Evolutionary conservation across 129 eudicot genomes (phyloP), one percentile per base, ranked within the genome.

Genomic region (Arctium lappa): DNA sequence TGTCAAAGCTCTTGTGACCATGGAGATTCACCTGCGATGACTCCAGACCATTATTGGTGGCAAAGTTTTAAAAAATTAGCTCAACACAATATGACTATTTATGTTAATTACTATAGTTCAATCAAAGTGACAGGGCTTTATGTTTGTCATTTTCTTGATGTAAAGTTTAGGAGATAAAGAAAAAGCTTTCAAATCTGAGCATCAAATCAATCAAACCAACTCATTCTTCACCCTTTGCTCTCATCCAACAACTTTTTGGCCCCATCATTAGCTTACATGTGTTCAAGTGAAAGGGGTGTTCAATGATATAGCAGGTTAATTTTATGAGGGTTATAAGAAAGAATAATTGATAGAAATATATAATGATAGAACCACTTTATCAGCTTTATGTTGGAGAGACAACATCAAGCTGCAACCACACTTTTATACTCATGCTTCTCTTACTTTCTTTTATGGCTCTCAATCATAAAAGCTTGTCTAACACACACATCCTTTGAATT

Each of bases 311-410:
- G 62, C 84, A 78, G 83, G 83, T 78, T 22, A 22, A 22, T 22
- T 81, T 78, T 77, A 79, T 32, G 78, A 56, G 79, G 56, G 38
- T 82, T 62, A 73, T 50, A 74, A 73, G 86, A 83, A 82, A 50
- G 88, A 83, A 75, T 63, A 56, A 76, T 72, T 9, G 38, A 32
- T 79, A 70, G 77, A 81, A 76, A 84, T 70, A 81, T 34, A 74
- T 80, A 18, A 77, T 70, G 84, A 83, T 83, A 77, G 75, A 84
- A 77, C 46, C 72, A 66, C 88, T 81, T 86, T 89, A 78, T 78
- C 89, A 89, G 91, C 89, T 89, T 89, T 88, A 79, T 72, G 71
- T 80, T 72, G 76, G 82, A 40, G 85, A 88, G 89, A 83, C 88
- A 86, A 81, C 84, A 79, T 82, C 83, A 85, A 84, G 76, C 78